phyloP scores from a whole-genome alignment of 305 asterid species.

The Rubia tinctorum region DNA sequence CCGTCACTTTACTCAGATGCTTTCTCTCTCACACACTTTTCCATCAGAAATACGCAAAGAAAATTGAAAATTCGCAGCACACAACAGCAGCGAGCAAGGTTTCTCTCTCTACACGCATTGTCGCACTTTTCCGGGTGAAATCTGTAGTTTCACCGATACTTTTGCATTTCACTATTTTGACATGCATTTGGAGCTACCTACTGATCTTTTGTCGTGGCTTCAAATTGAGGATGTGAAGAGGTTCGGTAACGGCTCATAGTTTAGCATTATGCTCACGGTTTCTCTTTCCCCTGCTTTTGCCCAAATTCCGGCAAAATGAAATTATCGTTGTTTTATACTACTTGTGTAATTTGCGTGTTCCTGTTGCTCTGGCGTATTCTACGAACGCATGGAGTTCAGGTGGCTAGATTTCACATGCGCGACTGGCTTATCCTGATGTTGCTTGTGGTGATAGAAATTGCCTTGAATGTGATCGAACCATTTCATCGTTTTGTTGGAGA shows the following conservation, averaged over 20 bases:
- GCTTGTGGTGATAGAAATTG: slow-evolving; percentile 67
- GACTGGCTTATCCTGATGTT: slow-evolving; percentile 88
- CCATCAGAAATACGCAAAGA: neutral
- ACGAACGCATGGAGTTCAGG: slow-evolving; percentile 72
- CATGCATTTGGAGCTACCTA: neutral
- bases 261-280: neutral
- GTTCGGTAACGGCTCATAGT: neutral
- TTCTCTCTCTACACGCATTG: slow-evolving; percentile 1
- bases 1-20: neutral
- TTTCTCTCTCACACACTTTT: neutral
- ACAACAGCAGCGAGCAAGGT: neutral
- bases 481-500: slow-evolving; percentile 90
- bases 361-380: slow-evolving; percentile 13
- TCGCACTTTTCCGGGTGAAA: slow-evolving; percentile 9
- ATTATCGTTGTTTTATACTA: too few relatives aligned
- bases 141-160: neutral
- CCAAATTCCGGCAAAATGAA: neutral
- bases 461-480: slow-evolving; percentile 78
- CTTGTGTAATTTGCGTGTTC: neutral
- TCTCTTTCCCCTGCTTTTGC: neutral
- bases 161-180: neutral
- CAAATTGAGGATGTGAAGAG: neutral
- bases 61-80: neutral
- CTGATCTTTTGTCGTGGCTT: neutral
- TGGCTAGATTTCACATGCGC: slow-evolving; percentile 76